Conservation (phyloP, 805 yeast species). For the Candida ulmi region DNA sequence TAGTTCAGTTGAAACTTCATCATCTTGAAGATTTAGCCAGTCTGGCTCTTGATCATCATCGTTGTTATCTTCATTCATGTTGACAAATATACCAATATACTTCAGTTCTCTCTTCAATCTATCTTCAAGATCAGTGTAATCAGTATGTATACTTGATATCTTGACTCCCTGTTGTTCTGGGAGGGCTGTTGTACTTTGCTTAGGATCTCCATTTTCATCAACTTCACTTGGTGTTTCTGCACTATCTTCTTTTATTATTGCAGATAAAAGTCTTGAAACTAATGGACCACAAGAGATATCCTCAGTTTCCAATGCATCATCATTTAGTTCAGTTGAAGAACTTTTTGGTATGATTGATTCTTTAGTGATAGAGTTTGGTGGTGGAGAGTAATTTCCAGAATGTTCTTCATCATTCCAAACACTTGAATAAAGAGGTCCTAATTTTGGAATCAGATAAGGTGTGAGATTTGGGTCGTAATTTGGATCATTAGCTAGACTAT, state of each 20-base stretch:
- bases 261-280: slow-evolving; percentile 76
- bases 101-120: slow-evolving; percentile 81
- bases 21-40: slow-evolving; percentile 88
- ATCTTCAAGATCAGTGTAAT: slow-evolving; percentile 80
- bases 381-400: slow-evolving; percentile 43
- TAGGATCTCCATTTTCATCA: slow-evolving; percentile 20
- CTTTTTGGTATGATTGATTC: slow-evolving; percentile 48
- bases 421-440: slow-evolving; percentile 79
- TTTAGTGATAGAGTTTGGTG: slow-evolving; percentile 39
- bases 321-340: slow-evolving; percentile 50
- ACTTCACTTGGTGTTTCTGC: slow-evolving; percentile 16
- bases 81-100: slow-evolving; percentile 85
- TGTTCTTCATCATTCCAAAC: slow-evolving; percentile 83
- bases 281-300: slow-evolving; percentile 87
- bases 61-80: slow-evolving; percentile 24
- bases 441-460: slow-evolving; percentile 77
- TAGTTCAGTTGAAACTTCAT: slow-evolving; percentile 84
- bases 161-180: slow-evolving; percentile 45
- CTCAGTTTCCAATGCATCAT: slow-evolving; percentile 62
- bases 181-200: slow-evolving; percentile 22
- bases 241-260: slow-evolving; percentile 49
- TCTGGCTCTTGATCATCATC: slow-evolving; percentile 30
- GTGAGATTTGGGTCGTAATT: slow-evolving; percentile 62
- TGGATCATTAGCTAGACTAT: slow-evolving; percentile 29
- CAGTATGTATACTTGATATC: slow-evolving; percentile 42